Evolutionary conservation across 2,329 filamentous ascomycete genomes (phyloP), one percentile per base, ranked within the genome.

Genomic region (Trematosphaeria pertusa): DNA sequence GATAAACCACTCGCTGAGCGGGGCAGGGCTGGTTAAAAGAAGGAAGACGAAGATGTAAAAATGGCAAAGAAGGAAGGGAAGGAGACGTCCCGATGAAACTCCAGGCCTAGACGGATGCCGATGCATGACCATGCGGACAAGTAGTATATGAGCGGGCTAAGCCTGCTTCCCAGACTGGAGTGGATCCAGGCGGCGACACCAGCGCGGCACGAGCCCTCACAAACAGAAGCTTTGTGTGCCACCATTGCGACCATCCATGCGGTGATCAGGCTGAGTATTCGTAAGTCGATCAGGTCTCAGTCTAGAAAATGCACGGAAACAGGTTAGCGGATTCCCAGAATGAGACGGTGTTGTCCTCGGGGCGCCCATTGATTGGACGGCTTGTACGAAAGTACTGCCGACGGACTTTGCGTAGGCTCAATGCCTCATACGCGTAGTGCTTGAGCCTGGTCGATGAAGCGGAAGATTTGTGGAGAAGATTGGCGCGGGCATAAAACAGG

Each of bases 391-490:
- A 34, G 47, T 49, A 24, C 38, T 54, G 43, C 48, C 46, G 43
- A 39, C 50, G 53, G 34, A 46, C 55, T 50, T 31, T 56, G 55
- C 50, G 60, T 50, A 49, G 48, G 43, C 46, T 41, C 46, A 54
- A 50, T 52, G 48, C 48, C 59, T 65, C 57, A 65, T 62, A 69
- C 67, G 64, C 64, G 65, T 64, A 63, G 55, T 59, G 58, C 60
- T 44, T 58, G 56, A 62, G 56, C 30, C 41, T 47, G 39, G 43
- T 22, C 46, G 31, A 48, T 50, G 56, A 47, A 53, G 62, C 57
- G 56, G 56, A 62, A 47, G 54, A 63, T 58, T 43, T 59, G 63
- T 69, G 64, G 66, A 56, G 65, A 57, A 30, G 35, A 41, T 49
- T 54, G 47, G 46, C 38, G 37, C 21, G 26, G 33, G 48, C 43